Evolutionary conservation across 768 basidiomycete species (phyloP), one percentile per base, ranked within the genome.

Genomic region (Lactifluus pinguis): DNA sequence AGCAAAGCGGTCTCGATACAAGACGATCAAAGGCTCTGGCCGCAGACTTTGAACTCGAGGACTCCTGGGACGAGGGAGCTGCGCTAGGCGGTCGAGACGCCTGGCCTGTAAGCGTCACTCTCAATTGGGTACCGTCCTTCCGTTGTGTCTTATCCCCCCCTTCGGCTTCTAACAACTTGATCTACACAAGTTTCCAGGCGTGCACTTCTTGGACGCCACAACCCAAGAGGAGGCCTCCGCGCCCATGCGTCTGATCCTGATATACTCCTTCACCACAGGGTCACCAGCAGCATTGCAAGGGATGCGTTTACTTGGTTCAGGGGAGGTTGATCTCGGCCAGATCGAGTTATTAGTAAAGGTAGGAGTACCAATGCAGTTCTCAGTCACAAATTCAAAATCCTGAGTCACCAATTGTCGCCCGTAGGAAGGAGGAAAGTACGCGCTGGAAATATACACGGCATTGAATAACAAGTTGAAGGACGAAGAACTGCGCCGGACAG

Each of bases 61-160:
- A 95, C 70, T 89, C 85, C 63, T 92, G 89, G 89, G 91, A 91
- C 67, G 89, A 90, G 64, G 92, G 92, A 0, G 86, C 84, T 59
- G 71, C 76, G 17, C 68, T 92, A 32, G 78, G 75, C 42, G 84
- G 84, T 2, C 75, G 83, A 62, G 81, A 87, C 2, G 65, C 69
- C 13, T 88, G 92, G 84, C 92, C 92, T 0, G 77, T 94, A 4
- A 83, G 83, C 62, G 73, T 92, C 29, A 92, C 90, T 1, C 69
- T 94, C 55, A 92, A 93, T 63, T 65, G 92, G 29, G 90, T 92
- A 64, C 7, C 13, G 83, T 79, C 8, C 8, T 3, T 19, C 14
- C n/a, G 19, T 19, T 21, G 19, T 19, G n/a, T 19, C 11, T 15
- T n/a, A 2, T 55, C 2, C 21, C 2, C 21, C 17, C 30, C 52